phyloP scores from a whole-genome alignment of 352 stramenopile genomes.

The Globisporangium megalacanthum region DNA sequence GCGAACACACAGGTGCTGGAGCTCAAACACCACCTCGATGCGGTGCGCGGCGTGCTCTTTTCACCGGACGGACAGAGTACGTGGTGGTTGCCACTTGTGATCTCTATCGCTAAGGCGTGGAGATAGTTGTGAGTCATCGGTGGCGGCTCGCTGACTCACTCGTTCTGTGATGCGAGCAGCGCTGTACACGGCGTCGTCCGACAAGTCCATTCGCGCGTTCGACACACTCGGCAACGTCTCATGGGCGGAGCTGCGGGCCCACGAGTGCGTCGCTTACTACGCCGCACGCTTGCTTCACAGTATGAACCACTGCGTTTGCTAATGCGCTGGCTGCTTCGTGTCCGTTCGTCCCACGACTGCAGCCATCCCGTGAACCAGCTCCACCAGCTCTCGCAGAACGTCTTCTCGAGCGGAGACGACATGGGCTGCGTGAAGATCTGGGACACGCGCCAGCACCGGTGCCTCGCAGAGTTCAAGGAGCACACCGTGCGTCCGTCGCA shows the following conservation, averaged over 20 bases:
- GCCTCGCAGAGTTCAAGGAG: constrained; percentile 88
- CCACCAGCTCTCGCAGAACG: constrained; percentile 59
- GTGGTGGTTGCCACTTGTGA: not conserved
- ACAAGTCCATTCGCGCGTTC: constrained; percentile 82
- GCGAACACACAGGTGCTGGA: constrained; percentile 64
- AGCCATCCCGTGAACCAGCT: constrained; percentile 70
- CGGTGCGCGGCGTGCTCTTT: constrained; percentile 65
- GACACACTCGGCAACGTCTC: constrained; percentile 69
- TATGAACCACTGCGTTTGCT: no score
- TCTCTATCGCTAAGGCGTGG: no score
- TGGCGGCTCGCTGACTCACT: constrained; percentile 7
- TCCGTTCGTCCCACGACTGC: not conserved
- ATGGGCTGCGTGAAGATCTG: constrained; percentile 84
- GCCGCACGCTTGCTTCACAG: no score
- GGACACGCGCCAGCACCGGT: constrained; percentile 81
- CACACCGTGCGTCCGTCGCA: constrained; percentile 57
- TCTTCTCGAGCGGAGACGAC: constrained; percentile 78
- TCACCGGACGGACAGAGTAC: constrained; percentile 71
- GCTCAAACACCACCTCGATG: constrained; percentile 72
- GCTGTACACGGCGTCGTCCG: constrained; percentile 68
- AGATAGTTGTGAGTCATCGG: not conserved
- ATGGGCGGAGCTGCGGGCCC: constrained; percentile 76
- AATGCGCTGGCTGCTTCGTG: not conserved
- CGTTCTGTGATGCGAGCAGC: constrained; percentile 19
- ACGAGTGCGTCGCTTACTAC: constrained; percentile 31